A percentile compares a stretch with the other conserved stretches of the same genome.
phyloP scores from a whole-genome alignment of 805 yeast genomes.

The Starmera quercuum region DNA sequence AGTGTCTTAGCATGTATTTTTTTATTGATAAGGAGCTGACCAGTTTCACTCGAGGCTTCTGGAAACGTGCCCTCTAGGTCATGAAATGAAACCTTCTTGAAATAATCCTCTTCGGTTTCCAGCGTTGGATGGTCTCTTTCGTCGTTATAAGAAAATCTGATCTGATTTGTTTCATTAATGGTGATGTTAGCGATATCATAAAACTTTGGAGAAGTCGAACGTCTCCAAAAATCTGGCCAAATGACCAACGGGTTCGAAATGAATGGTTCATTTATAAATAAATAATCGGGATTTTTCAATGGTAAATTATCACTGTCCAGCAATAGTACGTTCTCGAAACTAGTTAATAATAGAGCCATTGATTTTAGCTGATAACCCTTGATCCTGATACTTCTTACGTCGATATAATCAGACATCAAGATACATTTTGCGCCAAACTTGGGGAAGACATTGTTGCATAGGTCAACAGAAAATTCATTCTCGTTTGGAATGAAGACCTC shows the following conservation, averaged over 20 bases:
- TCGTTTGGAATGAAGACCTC: slow-evolving; percentile 74
- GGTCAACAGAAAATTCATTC: slow-evolving; percentile 63
- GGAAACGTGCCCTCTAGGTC: slow-evolving; percentile 65
- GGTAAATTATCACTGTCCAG: slow-evolving; percentile 72
- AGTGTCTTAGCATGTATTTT: slow-evolving; percentile 48
- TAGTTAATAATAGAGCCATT: slow-evolving; percentile 66
- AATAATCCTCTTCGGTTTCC: slow-evolving; percentile 22
- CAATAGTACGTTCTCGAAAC: slow-evolving; percentile 67
- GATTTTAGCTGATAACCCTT: slow-evolving; percentile 62
- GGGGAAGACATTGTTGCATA: slow-evolving; percentile 62
- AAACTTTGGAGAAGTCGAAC: slow-evolving; percentile 54
- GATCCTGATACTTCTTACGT: slow-evolving; percentile 34
- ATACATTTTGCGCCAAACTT: slow-evolving; percentile 60
- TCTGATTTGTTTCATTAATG: slow-evolving; percentile 24
- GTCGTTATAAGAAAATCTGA: slow-evolving; percentile 22
- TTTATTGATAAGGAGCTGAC: slow-evolving; percentile 56
- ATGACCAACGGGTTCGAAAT: slow-evolving; percentile 36
- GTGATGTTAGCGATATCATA: slow-evolving; percentile 46
- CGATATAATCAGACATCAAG: slow-evolving; percentile 36
- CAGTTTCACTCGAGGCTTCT: slow-evolving; percentile 63
- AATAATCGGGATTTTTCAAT: slow-evolving; percentile 38
- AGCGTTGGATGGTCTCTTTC: slow-evolving; percentile 23
- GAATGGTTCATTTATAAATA: slow-evolving; percentile 29
- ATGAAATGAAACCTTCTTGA: slow-evolving; percentile 39
- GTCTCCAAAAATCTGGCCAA: slow-evolving; percentile 71